Percentiles rank a stretch among this genome's conserved stretches.
These are phyloP conservation scores for Lactarius pseudohatsudake DNA, from an alignment of 768 basidiomycete species.

Conservation along the genomic window DNA sequence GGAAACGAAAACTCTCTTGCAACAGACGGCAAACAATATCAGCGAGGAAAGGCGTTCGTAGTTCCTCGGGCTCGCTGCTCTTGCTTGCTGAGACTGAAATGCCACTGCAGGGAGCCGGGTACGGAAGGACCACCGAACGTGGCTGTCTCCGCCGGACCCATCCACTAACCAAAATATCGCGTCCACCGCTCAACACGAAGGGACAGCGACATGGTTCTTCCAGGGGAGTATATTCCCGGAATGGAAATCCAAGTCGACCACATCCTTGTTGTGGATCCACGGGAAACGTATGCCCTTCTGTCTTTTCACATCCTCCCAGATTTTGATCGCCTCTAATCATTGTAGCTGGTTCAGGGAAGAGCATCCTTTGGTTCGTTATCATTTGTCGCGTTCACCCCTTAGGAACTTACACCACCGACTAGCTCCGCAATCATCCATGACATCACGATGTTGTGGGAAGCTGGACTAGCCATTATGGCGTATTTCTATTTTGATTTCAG, in stretches of 20 bases:
- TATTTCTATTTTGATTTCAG: too few relatives aligned
- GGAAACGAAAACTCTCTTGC: neutral
- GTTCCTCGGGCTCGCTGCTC: neutral
- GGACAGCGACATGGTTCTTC: conserved; percentile 1
- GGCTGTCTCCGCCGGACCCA: neutral
- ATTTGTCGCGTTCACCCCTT: too few relatives aligned
- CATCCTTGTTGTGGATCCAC: too few relatives aligned
- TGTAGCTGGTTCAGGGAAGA: too few relatives aligned
- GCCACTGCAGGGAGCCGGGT: neutral
- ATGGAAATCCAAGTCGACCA: neutral
- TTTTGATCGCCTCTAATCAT: too few relatives aligned
- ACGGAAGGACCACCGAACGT: neutral
- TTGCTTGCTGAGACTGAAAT: neutral
- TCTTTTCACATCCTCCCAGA: too few relatives aligned
- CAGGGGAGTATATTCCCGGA: neutral
- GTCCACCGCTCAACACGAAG: neutral
- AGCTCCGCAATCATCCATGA: too few relatives aligned
- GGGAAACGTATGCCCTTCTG: too few relatives aligned
- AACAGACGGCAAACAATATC: neutral
- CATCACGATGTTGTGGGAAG: too few relatives aligned
- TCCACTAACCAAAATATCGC: neutral
- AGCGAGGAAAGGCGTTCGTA: neutral
- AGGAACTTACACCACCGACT: too few relatives aligned
- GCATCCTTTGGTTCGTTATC: too few relatives aligned
- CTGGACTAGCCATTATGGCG: too few relatives aligned